These are phyloP conservation scores for Rubia peregrina DNA, from an alignment of 305 asterid genomes.

Conservation along the genomic window DNA sequence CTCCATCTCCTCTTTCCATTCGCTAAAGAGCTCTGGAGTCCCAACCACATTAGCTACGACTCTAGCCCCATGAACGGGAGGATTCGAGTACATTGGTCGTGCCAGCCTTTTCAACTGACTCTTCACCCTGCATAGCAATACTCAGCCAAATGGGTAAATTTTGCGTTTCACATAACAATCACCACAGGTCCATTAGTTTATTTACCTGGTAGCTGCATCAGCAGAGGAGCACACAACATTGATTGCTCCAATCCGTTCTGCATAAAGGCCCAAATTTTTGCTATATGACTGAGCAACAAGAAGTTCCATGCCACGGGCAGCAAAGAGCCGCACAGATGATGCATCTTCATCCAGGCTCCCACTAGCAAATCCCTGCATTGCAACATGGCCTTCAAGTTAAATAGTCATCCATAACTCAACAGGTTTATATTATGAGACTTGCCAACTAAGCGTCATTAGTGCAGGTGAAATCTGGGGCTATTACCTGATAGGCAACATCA, in stretches of 20 bases:
- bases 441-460: not conserved
- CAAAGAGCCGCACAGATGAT: constrained; percentile 87
- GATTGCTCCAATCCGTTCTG: constrained; percentile 95
- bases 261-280: constrained; percentile 89
- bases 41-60: constrained; percentile 93
- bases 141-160: not conserved
- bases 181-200: not conserved
- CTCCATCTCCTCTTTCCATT: constrained; percentile 96
- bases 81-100: constrained; percentile 97
- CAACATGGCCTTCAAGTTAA: constrained; percentile 1
- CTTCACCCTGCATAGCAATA: constrained; percentile 41
- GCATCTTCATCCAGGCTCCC: constrained; percentile 96
- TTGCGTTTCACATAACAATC: not conserved
- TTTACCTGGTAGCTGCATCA: constrained; percentile 76
- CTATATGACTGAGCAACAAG: constrained; percentile 94
- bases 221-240: constrained; percentile 82
- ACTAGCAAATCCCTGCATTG: constrained; percentile 87
- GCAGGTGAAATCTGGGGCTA: not conserved
- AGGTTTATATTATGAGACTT: not conserved
- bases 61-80: constrained; percentile 92
- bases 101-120: constrained; percentile 94
- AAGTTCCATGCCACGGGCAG: constrained; percentile 91
- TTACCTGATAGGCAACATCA: constrained; percentile 99
- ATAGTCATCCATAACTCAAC: not conserved
- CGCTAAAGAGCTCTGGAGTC: constrained; percentile 59